A percentile compares a stretch with the other conserved stretches of the same genome.
These are phyloP conservation scores for Beta macrorhiza DNA, from an alignment of 179 eudicot species.

Conservation along the genomic window DNA sequence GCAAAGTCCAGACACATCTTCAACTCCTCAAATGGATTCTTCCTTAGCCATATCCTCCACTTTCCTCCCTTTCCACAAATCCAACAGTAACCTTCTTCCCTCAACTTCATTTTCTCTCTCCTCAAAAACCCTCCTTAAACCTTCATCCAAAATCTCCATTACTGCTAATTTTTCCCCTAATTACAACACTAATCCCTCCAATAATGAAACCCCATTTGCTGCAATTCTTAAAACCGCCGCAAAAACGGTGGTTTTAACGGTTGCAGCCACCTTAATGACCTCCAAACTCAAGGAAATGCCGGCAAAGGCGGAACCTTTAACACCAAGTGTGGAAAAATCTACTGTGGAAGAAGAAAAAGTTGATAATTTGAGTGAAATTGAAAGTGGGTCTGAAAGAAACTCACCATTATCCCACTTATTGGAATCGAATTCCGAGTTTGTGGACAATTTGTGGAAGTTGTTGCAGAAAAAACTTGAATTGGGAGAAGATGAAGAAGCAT, in stretches of 20 bases:
- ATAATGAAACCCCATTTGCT: constrained; percentile 29
- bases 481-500: constrained; percentile 64
- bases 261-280: constrained; percentile 37
- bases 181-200: constrained; percentile 16
- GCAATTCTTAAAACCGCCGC: constrained; percentile 18
- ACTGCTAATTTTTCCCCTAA: constrained; percentile 28
- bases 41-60: constrained; percentile 26
- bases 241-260: constrained; percentile 23
- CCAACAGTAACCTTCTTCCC: constrained; percentile 6
- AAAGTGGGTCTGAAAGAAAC: constrained; percentile 15
- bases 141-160: constrained; percentile 21
- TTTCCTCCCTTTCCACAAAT: constrained; percentile 28
- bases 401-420: constrained; percentile 41
- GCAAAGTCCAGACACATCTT: not conserved
- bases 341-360: constrained; percentile 14
- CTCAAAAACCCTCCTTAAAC: constrained; percentile 26
- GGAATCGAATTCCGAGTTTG: constrained; percentile 40
- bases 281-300: constrained; percentile 31
- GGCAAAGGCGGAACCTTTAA: constrained; percentile 31
- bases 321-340: constrained; percentile 22
- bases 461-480: constrained; percentile 48
- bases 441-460: constrained; percentile 47
- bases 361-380: constrained; percentile 11
- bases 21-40: constrained; percentile 27
- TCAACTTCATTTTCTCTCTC: constrained; percentile 15